Percentiles rank a stretch among this genome's conserved stretches.
Evolutionary conservation across 495 filamentous ascomycete genomes (phyloP).

Genomic region (Penicillium psychrofluorescens): DNA sequence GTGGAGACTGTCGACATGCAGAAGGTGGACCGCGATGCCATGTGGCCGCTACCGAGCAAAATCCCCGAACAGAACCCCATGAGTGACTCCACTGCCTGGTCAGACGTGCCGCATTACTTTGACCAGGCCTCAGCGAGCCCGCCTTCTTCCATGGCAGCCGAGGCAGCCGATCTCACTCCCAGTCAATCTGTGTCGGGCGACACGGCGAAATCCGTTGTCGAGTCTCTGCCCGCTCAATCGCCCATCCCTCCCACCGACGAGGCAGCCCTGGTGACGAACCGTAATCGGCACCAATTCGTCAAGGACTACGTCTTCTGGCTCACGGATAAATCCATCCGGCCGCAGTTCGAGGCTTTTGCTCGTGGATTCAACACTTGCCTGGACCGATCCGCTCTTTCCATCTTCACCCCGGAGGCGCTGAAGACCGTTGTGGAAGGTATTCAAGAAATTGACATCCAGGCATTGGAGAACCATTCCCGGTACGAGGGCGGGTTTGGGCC

Average conservation of each 20-base stretch:
- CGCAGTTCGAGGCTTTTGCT: constrained; percentile 74
- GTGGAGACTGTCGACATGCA: constrained; percentile 51
- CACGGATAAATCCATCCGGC: constrained; percentile 65
- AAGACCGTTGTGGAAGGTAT: constrained; percentile 76
- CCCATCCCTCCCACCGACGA: constrained; percentile 23
- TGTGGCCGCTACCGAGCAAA: constrained; percentile 26
- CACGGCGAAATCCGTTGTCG: constrained; percentile 9
- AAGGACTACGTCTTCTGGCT: constrained; percentile 85
- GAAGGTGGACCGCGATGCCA: constrained; percentile 25
- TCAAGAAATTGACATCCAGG: constrained; percentile 65
- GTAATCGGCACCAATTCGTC: constrained; percentile 70
- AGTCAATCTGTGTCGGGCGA: constrained; percentile 10
- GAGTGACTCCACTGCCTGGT: constrained; percentile 14
- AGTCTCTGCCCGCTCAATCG: constrained; percentile 12
- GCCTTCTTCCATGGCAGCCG: constrained; percentile 19
- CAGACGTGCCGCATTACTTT: constrained; percentile 15
- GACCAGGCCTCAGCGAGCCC: constrained; percentile 13
- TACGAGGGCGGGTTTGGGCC: constrained; percentile 76
- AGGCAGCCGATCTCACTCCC: constrained; percentile 7
- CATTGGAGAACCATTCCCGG: constrained; percentile 57
- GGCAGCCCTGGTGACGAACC: constrained; percentile 56
- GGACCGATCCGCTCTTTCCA: constrained; percentile 55
- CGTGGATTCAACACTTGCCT: constrained; percentile 76
- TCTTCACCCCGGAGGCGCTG: constrained; percentile 64
- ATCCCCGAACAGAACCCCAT: background rate